Base-by-base conservation (phyloP, 176 grass and related monocot species). In the Elymus sibiricus region DNA sequence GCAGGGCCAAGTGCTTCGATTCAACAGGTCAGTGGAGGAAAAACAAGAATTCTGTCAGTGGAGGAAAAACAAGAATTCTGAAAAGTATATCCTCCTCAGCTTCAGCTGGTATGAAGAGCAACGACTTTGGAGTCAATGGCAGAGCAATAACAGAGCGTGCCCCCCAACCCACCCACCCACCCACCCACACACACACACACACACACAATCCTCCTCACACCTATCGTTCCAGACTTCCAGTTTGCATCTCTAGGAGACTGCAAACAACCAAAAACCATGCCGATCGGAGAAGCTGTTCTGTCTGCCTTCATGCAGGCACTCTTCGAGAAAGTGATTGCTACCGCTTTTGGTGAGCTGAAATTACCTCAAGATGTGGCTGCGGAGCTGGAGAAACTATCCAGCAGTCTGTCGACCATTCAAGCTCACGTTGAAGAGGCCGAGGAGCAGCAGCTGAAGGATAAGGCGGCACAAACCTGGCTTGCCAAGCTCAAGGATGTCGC, bases 271-370 rank as follows among this genome's bases (percentile, higher is more conserved):
- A 70, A 85, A 25, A 87, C 59, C 71, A 91, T 82, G 89, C n/a
- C 78, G 66, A 78, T 91, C 11, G 92, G 38, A 77, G 83, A 86
- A 73, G 84, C 86, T 67, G 90, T 97, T 21, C 26, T 97, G 10
- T 91, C 90, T 80, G 81, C 92, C 79, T 92, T 97, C 83, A 89
- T 94, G 83, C 95, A 97, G 43, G 88, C 72, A 44, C 90, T 97
- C 34, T 89, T 94, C 58, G 84, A 97, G 5, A 94, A 92, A 71
- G 77, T 97, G 80, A 67, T 91, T 17, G 13, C 83, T 70, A 84
- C 90, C 38, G 81, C 81, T 49, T 21, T 92, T 1, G 81, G 86
- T 85, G 90, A 97, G 81, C 61, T 97, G 24, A 92, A 61, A 80
- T 76, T 87, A 70, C 74, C 73, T 13, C 60, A 4, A 64, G 86